phyloP scores from a whole-genome alignment of 1,139 yeast genomes.

The Kodamaea suecica region DNA sequence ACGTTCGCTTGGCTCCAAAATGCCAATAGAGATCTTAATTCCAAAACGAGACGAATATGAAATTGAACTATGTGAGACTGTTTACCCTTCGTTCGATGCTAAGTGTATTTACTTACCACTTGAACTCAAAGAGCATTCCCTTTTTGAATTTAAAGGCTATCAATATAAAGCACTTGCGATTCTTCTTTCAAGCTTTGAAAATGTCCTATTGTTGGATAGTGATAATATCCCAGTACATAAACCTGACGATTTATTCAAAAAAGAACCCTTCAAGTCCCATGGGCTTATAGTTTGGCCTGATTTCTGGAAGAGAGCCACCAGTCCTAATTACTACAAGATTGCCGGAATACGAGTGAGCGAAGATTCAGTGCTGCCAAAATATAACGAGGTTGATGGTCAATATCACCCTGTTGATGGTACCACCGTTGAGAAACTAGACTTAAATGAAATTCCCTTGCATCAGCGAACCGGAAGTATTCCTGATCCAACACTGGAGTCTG shows the following conservation, averaged over 20 bases:
- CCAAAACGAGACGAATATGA: slow-evolving; percentile 73
- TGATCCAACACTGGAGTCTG: slow-evolving; percentile 79
- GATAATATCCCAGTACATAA: slow-evolving; percentile 66
- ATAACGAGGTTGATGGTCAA: slow-evolving; percentile 28
- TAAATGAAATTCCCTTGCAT: slow-evolving; percentile 52
- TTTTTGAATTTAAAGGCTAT: slow-evolving; percentile 63
- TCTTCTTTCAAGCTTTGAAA: slow-evolving; percentile 71
- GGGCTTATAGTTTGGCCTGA: slow-evolving; percentile 50
- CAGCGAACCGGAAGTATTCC: slow-evolving; percentile 72
- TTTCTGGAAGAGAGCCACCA: slow-evolving; percentile 46
- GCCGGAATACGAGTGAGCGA: slow-evolving; percentile 30
- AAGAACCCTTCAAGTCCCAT: slow-evolving; percentile 21
- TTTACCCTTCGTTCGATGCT: slow-evolving; percentile 67
- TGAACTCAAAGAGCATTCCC: slow-evolving; percentile 42
- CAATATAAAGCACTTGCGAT: slow-evolving; percentile 78
- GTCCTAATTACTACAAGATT: slow-evolving; percentile 39
- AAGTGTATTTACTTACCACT: slow-evolving; percentile 63
- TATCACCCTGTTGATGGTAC: slow-evolving; percentile 12
- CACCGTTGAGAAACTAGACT: slow-evolving; percentile 4
- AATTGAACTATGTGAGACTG: slow-evolving; percentile 56
- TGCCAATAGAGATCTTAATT: slow-evolving; percentile 77
- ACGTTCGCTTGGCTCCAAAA: slow-evolving; percentile 56
- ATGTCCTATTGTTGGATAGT: slow-evolving; percentile 72
- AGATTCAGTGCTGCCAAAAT: slow-evolving; percentile 27
- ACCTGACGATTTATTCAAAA: slow-evolving; percentile 39